Evolutionary conservation across 2,329 filamentous ascomycete genomes (phyloP).

Genomic region (Sarocladium brachiariae): DNA sequence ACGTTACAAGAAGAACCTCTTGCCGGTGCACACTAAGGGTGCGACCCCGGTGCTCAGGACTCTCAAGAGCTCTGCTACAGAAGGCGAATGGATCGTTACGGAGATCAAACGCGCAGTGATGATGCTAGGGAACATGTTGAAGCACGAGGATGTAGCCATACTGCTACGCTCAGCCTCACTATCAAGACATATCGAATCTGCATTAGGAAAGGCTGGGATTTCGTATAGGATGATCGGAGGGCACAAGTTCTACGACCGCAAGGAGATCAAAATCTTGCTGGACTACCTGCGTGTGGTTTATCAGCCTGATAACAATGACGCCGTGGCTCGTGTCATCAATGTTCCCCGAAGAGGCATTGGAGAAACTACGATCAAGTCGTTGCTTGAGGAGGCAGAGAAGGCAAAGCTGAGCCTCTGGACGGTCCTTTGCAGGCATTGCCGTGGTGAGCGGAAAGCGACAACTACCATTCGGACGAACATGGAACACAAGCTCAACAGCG

Average conservation of each 20-base stretch:
- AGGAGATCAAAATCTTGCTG: slow-evolving; percentile 78
- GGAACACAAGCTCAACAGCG: slow-evolving; percentile 46
- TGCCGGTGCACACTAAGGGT: slow-evolving; percentile 74
- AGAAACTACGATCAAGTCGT: slow-evolving; percentile 64
- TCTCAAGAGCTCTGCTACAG: slow-evolving; percentile 60
- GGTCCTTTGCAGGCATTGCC: slow-evolving; percentile 53
- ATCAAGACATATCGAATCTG: slow-evolving; percentile 79
- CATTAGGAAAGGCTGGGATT: slow-evolving; percentile 72
- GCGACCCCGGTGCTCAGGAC: slow-evolving; percentile 74
- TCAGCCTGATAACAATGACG: slow-evolving; percentile 82
- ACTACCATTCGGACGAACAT: slow-evolving; percentile 43
- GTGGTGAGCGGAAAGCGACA: slow-evolving; percentile 38
- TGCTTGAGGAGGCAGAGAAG: slow-evolving; percentile 71
- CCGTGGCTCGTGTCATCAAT: slow-evolving; percentile 77
- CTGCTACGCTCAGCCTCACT: slow-evolving; percentile 77
- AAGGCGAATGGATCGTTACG: slow-evolving; percentile 82
- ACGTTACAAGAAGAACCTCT: slow-evolving; percentile 71
- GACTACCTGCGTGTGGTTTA: slow-evolving; percentile 84
- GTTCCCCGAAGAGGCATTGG: slow-evolving; percentile 75
- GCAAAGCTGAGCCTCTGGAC: slow-evolving; percentile 67
- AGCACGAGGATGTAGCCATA: slow-evolving; percentile 74
- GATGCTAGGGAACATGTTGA: slow-evolving; percentile 68
- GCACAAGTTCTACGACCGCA: slow-evolving; percentile 83
- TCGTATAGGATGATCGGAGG: slow-evolving; percentile 91
- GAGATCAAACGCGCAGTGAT: slow-evolving; percentile 68